phyloP scores from a whole-genome alignment of 805 yeast genomes.

The Candida alai region DNA sequence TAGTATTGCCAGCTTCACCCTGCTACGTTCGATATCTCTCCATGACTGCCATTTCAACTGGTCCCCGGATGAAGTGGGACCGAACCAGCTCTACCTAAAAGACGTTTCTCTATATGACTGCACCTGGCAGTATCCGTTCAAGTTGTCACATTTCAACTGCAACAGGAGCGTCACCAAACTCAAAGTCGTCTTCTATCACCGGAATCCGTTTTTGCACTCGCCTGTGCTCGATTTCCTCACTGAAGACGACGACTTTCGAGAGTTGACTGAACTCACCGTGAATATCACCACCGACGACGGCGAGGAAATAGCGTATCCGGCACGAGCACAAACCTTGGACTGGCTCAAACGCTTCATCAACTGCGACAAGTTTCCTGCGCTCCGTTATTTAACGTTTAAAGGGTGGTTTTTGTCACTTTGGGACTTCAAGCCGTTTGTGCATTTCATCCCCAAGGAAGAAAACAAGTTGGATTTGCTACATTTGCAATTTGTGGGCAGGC shows the following conservation, averaged over 20 bases:
- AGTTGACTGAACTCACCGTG: conserved; percentile 7
- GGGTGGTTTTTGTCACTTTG: conserved; percentile 13
- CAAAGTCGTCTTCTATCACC: conserved; percentile 20
- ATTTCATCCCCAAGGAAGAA: neutral
- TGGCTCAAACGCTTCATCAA: conserved; percentile 11
- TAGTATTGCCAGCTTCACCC: conserved; percentile 37
- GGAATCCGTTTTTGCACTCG: conserved; percentile 32
- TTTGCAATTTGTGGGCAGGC: conserved; percentile 8
- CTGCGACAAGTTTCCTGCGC: conserved; percentile 9
- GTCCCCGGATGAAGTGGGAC: conserved; percentile 22
- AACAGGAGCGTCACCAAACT: conserved; percentile 20
- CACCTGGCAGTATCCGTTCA: conserved; percentile 57
- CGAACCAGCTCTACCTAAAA: conserved; percentile 15
- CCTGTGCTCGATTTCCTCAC: conserved; percentile 34
- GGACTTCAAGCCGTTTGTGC: conserved; percentile 1
- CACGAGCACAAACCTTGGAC: no score
- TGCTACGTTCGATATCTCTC: conserved; percentile 31
- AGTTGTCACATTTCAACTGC: conserved; percentile 32
- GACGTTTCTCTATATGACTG: conserved; percentile 39
- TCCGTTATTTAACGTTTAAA: conserved; percentile 10
- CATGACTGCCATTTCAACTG: conserved; percentile 42
- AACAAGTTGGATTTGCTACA: conserved; percentile 9
- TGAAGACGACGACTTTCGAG: conserved; percentile 13
- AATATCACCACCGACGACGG: no score
- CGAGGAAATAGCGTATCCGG: no score